Percentiles rank a stretch among this genome's conserved stretches.
Conservation (phyloP, 1,139 yeast species). For the Taphrina deformans region DNA sequence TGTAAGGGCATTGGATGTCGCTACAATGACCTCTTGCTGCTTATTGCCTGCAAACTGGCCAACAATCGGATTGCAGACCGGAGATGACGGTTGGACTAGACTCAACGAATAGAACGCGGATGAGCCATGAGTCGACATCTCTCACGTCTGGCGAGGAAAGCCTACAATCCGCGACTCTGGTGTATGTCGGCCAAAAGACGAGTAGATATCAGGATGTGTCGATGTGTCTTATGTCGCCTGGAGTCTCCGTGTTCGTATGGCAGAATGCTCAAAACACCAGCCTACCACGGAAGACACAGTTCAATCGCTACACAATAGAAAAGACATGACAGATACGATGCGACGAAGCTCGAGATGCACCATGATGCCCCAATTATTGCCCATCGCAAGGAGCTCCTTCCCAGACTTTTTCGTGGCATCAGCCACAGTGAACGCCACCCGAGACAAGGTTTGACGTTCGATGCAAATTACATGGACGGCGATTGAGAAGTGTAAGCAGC, state of each 20-base stretch:
- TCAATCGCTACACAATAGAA: background rate
- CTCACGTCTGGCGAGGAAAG: too few relatives aligned
- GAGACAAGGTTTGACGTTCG: background rate
- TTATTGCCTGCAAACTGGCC: constrained; percentile 69
- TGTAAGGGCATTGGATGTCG: constrained; percentile 57
- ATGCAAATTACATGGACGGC: background rate
- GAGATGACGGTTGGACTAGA: constrained; percentile 19
- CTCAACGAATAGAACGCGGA: constrained; percentile 28
- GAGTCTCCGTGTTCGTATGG: background rate
- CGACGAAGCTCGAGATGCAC: background rate
- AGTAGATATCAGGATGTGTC: too few relatives aligned
- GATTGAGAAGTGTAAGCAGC: too few relatives aligned
- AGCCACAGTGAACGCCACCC: background rate
- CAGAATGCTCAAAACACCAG: too few relatives aligned
- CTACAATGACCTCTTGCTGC: constrained; percentile 63
- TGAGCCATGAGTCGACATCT: constrained; percentile 31
- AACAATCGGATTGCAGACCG: constrained; percentile 50
- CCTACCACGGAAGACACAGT: too few relatives aligned
- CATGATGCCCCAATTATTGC: background rate
- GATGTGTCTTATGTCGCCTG: too few relatives aligned
- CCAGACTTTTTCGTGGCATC: background rate
- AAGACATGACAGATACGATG: too few relatives aligned
- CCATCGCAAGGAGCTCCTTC: background rate
- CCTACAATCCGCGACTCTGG: too few relatives aligned
- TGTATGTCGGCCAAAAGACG: too few relatives aligned